phyloP scores from a whole-genome alignment of 306 rosid species.

The Fragaria ananassa region DNA sequence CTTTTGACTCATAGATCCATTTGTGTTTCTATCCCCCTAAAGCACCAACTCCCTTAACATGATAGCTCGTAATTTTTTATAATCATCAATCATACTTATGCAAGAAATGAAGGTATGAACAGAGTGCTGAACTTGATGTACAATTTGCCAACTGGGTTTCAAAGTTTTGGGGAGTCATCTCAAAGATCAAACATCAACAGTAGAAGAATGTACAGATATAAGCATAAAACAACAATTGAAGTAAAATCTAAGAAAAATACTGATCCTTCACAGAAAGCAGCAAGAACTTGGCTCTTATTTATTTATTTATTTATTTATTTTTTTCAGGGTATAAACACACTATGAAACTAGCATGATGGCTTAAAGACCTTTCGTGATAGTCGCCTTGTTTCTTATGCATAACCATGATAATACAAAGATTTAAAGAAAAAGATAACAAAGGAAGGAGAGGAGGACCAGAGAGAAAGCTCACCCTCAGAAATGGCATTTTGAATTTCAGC shows the following conservation, averaged over 20 bases:
- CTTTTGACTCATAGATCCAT: background rate
- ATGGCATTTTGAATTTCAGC: constrained; percentile 68
- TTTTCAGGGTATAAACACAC: background rate
- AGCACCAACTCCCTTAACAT: constrained; percentile 1
- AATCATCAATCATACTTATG: background rate
- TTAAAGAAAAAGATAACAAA: background rate
- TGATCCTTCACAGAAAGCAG: constrained; percentile 11
- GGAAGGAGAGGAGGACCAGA: background rate
- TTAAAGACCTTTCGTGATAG: background rate
- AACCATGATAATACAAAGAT: background rate
- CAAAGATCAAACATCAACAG: background rate
- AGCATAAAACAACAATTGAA: background rate
- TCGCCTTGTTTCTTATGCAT: background rate
- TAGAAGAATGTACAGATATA: background rate
- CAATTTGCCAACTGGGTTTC: background rate
- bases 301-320: too few relatives aligned
- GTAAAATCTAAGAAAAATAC: background rate
- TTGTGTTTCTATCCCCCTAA: background rate
- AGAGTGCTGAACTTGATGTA: background rate
- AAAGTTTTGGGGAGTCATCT: background rate
- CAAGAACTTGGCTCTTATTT: background rate
- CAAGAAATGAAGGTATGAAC: background rate
- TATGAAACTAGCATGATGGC: background rate
- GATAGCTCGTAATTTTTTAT: background rate
- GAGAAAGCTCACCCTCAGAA: constrained; percentile 49